A percentile compares a stretch with the other conserved stretches of the same genome.
Conservation (phyloP, 2,329 filamentous ascomycete species). For the Hypoxylon sp. region DNA sequence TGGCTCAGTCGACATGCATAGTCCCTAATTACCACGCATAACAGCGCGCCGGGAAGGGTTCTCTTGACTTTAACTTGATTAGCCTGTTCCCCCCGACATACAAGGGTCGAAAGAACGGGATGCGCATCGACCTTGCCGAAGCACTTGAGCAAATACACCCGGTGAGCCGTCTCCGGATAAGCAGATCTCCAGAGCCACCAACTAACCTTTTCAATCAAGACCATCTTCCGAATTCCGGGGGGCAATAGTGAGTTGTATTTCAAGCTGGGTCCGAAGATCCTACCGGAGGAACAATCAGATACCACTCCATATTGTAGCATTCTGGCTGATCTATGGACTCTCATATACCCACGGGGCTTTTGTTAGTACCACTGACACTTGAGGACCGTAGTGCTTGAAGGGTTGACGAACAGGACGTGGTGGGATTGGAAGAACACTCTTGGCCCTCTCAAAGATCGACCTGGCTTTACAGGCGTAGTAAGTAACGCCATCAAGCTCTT, state of each 20-base stretch:
- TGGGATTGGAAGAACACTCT: slow-evolving; percentile 68
- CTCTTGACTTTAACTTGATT: slow-evolving; percentile 69
- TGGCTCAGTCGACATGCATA: background rate
- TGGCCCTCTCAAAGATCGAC: slow-evolving; percentile 65
- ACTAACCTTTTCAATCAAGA: slow-evolving; percentile 46
- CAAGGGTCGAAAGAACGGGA: slow-evolving; percentile 68
- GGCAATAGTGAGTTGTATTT: slow-evolving; percentile 62
- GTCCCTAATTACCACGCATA: slow-evolving; percentile 14
- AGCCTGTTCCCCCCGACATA: slow-evolving; percentile 72
- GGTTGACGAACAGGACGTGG: slow-evolving; percentile 56
- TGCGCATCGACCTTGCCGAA: slow-evolving; percentile 67
- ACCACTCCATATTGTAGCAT: background rate
- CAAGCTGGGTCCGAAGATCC: background rate
- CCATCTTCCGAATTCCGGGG: slow-evolving; percentile 74
- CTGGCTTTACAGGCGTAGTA: slow-evolving; percentile 64
- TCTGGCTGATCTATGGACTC: background rate
- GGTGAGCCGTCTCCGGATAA: slow-evolving; percentile 47
- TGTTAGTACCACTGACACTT: background rate
- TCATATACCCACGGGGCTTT: background rate
- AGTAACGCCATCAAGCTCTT: too few relatives aligned
- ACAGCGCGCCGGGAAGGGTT: slow-evolving; percentile 55
- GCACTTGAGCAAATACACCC: slow-evolving; percentile 65
- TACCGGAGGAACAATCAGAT: background rate
- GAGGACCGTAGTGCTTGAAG: slow-evolving; percentile 60
- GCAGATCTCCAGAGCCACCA: background rate